A percentile compares a stretch with the other conserved stretches of the same genome.
phyloP scores from a whole-genome alignment of 345 rosid species.

The Sisymbrium altissimum region DNA sequence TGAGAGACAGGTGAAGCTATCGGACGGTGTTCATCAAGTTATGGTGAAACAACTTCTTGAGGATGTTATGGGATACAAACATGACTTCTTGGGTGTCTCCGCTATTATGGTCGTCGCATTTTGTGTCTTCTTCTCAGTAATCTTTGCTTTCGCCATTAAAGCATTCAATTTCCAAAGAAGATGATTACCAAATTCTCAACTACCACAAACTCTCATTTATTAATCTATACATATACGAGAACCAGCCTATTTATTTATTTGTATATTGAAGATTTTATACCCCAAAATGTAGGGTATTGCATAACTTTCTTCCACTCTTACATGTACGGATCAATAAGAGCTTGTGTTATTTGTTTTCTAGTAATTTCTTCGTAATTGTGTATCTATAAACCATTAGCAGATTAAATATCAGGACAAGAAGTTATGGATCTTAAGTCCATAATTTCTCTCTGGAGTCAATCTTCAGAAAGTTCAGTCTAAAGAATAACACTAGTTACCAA shows the following conservation, averaged over 20 bases:
- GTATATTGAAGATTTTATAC: slow-evolving; percentile 19
- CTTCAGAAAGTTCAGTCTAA: no score
- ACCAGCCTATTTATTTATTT: slow-evolving; percentile 23
- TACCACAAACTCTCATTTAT: not conserved
- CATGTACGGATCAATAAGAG: slow-evolving; percentile 21
- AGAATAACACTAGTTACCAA: no score
- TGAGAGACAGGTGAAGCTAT: slow-evolving; percentile 43
- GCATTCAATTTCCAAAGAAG: slow-evolving; percentile 93
- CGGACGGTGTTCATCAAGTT: slow-evolving; percentile 47
- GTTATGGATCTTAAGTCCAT: no score
- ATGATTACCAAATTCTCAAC: slow-evolving; percentile 33
- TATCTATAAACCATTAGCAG: not conserved
- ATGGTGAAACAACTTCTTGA: slow-evolving; percentile 55
- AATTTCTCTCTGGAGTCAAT: no score
- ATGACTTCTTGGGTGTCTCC: slow-evolving; percentile 68
- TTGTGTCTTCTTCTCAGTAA: slow-evolving; percentile 57
- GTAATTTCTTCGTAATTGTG: not conserved
- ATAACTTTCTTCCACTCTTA: not conserved
- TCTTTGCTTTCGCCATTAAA: slow-evolving; percentile 80
- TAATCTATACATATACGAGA: slow-evolving; percentile 8
- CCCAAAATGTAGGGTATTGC: not conserved
- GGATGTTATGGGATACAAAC: slow-evolving; percentile 65
- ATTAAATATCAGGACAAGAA: no score
- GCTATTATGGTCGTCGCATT: slow-evolving; percentile 74
- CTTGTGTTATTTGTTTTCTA: not conserved